Conservation (phyloP, 805 yeast species). For the Candida chauliodis region DNA sequence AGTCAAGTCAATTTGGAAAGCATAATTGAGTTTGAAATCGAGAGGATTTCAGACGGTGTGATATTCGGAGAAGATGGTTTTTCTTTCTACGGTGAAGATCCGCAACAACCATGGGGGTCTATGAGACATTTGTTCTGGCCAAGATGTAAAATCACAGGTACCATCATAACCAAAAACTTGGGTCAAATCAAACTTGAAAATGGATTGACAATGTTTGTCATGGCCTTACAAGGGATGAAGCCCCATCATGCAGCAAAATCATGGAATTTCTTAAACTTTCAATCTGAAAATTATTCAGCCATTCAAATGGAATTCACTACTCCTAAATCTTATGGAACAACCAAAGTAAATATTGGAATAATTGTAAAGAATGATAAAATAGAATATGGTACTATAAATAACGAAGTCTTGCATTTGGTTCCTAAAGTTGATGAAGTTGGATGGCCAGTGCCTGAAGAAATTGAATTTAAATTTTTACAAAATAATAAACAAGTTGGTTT, state of each 20-base stretch:
- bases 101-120: slow-evolving; percentile 88
- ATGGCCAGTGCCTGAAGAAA: slow-evolving; percentile 80
- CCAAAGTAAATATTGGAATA: slow-evolving; percentile 78
- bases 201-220: slow-evolving; percentile 75
- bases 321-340: slow-evolving; percentile 81
- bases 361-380: slow-evolving; percentile 63
- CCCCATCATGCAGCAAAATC: slow-evolving; percentile 98
- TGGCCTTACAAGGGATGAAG: slow-evolving; percentile 98
- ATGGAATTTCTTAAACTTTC: slow-evolving; percentile 93
- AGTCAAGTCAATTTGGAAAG: slow-evolving; percentile 69
- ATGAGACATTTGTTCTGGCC: slow-evolving; percentile 99
- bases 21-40: slow-evolving; percentile 63
- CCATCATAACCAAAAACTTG: slow-evolving; percentile 41
- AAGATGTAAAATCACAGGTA: slow-evolving; percentile 69
- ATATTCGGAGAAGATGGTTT: slow-evolving; percentile 87
- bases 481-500: slow-evolving; percentile 42
- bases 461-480: slow-evolving; percentile 51
- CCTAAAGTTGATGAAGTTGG: slow-evolving; percentile 72
- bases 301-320: slow-evolving; percentile 95
- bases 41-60: slow-evolving; percentile 69
- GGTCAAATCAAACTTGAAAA: slow-evolving; percentile 32
- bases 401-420: slow-evolving; percentile 55
- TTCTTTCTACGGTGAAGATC: slow-evolving; percentile 82
- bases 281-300: slow-evolving; percentile 68
- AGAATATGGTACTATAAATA: slow-evolving; percentile 59